phyloP scores from a whole-genome alignment of 140 eudicot genomes.

The Cichorium intybus region DNA sequence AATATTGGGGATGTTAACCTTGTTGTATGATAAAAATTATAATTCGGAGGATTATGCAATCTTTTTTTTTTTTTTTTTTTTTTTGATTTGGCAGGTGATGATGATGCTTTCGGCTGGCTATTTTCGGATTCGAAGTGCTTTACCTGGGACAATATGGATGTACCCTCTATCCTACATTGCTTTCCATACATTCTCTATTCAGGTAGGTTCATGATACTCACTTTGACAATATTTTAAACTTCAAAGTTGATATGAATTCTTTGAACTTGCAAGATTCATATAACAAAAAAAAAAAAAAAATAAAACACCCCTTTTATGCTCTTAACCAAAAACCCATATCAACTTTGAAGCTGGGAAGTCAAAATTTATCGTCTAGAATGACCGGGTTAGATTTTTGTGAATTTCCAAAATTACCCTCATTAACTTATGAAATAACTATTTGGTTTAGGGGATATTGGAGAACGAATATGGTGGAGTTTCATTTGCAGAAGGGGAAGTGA shows the following conservation, averaged over 20 bases:
- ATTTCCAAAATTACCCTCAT: neutral
- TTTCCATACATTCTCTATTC: constrained; percentile 79
- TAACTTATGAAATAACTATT: neutral
- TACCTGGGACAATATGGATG: constrained; percentile 68
- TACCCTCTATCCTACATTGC: constrained; percentile 77
- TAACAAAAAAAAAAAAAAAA: no score
- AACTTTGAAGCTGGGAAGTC: neutral
- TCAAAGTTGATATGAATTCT: no score
- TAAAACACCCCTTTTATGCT: no score
- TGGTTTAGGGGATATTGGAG: constrained; percentile 85
- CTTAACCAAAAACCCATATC: no score
- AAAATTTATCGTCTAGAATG: no score
- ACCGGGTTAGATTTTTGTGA: neutral
- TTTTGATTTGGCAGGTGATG: constrained; percentile 38
- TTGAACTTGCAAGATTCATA: no score
- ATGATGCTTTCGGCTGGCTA: constrained; percentile 89
- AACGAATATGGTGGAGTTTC: constrained; percentile 69
- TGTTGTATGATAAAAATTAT: neutral
- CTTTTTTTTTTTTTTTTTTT: neutral
- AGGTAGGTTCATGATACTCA: constrained; percentile 46
- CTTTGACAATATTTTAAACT: no score
- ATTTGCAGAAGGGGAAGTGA: constrained; percentile 81
- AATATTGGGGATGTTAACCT: neutral
- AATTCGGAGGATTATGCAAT: neutral
- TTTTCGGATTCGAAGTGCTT: constrained; percentile 72